Base-by-base conservation (phyloP, 140 eudicot genomes). In the Bidens hawaiensis region DNA sequence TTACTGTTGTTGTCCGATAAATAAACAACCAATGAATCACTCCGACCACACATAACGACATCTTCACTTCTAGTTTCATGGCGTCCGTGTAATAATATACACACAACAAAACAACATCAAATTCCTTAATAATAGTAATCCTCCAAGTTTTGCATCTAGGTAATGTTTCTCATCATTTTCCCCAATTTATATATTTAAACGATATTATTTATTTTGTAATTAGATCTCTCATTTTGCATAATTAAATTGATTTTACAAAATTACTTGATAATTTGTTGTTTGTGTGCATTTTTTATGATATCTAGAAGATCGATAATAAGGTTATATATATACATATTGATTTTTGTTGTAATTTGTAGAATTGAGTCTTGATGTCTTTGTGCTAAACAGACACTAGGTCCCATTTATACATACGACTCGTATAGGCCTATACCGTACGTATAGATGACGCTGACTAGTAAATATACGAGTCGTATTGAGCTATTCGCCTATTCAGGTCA, bases 171-270 rank as follows among this genome's bases (percentile, higher is more conserved):
- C 43, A 5, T 62, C 48, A 4, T 64, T 69, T 45, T 2, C 62
- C 72, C 56, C 48, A 62, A 71, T 63, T 52, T 63, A 26, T 31
- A 26, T 31, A 42, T 51, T 9, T 19, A 4, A 69, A 38, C 34
- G 6, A 45, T 26, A 36, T 70, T 1, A 60, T 34, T 49, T 40
- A 36, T 70, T 1, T 48, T 34, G 34, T 40, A 62, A 60, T 61
- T 19, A 25, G 34, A 17, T 4, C 28, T 9, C 34, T 61, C 38
- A 38, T 7, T 50, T 21, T 2, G 4, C 25, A 24, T 51, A 25
- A 25, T 36, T 21, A 3, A 38, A 2, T 67, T 67, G 23, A 26
- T 16, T 54, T 4, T 40, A 10, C 0, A 38, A 26, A 8, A 0
- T 16, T 62, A 3, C 43, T 17, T 60, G 45, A 49, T 26, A 9